phyloP scores from a whole-genome alignment of 2,329 filamentous ascomycete species.

The Aspergillus puulaauensis region DNA sequence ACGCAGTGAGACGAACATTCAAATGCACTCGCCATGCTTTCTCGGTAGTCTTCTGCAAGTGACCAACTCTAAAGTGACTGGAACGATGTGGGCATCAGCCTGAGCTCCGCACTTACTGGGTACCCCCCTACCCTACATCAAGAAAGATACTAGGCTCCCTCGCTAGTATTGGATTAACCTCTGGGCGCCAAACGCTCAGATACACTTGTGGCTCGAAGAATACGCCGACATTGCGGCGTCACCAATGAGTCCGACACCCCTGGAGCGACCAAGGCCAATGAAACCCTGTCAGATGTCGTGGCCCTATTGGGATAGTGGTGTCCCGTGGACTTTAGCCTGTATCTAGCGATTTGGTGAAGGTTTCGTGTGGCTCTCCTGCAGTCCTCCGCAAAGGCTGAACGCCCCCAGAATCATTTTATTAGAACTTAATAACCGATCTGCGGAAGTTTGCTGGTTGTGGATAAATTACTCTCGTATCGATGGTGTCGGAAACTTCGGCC shows the following conservation, averaged over 20 bases:
- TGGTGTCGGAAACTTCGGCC: neutral
- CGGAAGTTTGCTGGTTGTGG: neutral
- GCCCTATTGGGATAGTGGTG: neutral
- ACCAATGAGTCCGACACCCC: neutral
- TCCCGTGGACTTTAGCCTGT: neutral
- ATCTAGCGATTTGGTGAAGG: neutral
- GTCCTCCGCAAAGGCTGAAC: neutral
- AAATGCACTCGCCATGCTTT: neutral
- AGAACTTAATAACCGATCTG: neutral
- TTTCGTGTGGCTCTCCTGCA: neutral
- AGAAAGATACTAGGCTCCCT: neutral
- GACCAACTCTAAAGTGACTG: conserved; percentile 6
- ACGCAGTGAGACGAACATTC: neutral
- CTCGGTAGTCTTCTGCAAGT: conserved; percentile 6
- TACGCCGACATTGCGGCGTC: neutral
- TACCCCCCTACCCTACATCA: neutral
- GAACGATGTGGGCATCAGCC: neutral
- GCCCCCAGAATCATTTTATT: neutral
- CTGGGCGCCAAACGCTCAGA: neutral
- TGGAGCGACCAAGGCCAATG: neutral
- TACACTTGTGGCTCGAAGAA: neutral
- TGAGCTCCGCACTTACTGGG: neutral
- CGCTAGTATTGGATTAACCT: neutral
- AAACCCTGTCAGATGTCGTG: neutral
- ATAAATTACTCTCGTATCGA: neutral